Conservation (phyloP, 345 rosid species). For the Alliaria petiolata region DNA sequence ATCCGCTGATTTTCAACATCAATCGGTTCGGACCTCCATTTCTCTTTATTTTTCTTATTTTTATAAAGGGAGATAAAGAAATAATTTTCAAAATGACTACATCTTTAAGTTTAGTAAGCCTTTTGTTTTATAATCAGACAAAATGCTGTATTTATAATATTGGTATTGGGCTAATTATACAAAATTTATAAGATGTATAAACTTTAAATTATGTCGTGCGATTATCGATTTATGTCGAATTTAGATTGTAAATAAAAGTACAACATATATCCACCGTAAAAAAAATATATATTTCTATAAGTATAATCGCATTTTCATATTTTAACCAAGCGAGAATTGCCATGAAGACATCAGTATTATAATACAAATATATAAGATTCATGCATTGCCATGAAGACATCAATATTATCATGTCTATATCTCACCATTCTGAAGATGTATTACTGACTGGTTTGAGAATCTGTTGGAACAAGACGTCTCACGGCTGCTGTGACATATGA, state of each 20-base stretch:
- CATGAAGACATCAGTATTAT: neutral
- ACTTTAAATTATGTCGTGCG: no score
- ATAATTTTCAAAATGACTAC: neutral
- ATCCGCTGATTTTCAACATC: no score
- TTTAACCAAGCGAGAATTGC: neutral
- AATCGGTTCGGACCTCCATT: no score
- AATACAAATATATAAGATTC: neutral
- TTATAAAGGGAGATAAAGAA: neutral
- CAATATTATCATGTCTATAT: constrained; percentile 12
- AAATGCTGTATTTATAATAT: neutral
- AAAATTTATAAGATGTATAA: neutral
- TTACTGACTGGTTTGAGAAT: no score
- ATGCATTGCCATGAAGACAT: constrained; percentile 20
- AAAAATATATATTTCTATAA: neutral
- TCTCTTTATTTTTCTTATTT: neutral
- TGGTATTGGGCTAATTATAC: neutral
- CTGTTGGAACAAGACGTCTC: no score
- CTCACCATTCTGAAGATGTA: no score
- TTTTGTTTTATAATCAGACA: neutral
- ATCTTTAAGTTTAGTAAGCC: neutral
- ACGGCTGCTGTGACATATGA: no score
- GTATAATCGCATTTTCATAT: neutral
- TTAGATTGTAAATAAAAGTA: neutral
- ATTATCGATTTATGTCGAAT: neutral
- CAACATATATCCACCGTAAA: neutral